A percentile compares a stretch with the other conserved stretches of the same genome.
These are phyloP conservation scores for Crithidia thermophila DNA, from an alignment of 208 protist species.

Conservation along the genomic window DNA sequence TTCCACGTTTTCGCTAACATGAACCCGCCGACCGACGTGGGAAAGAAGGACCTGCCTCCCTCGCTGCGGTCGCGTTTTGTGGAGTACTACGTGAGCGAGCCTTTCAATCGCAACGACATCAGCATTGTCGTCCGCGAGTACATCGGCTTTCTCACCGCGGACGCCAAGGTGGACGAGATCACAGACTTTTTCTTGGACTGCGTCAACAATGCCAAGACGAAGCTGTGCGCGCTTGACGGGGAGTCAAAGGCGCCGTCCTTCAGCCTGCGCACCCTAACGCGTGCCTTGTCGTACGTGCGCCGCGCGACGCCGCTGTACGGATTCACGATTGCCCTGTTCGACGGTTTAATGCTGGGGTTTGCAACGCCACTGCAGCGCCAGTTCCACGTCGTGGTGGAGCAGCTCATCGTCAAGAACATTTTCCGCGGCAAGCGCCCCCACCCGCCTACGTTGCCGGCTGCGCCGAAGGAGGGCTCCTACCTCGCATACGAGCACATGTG, in stretches of 20 bases:
- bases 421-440: conserved; percentile 79
- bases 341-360: conserved; percentile 97
- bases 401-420: conserved; percentile 90
- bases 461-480: conserved; percentile 40
- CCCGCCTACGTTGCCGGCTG: conserved; percentile 49
- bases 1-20: conserved; percentile 99
- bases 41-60: conserved; percentile 98
- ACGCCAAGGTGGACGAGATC: conserved; percentile 90
- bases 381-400: conserved; percentile 88
- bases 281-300: conserved; percentile 95
- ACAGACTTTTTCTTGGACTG: conserved; percentile 96
- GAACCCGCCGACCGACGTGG: conserved; percentile 99
- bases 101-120: conserved; percentile 95
- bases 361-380: conserved; percentile 94
- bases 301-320: conserved; percentile 93
- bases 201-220: conserved; percentile 76
- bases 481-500: conserved; percentile 97
- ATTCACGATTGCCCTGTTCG: conserved; percentile 95
- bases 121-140: conserved; percentile 92
- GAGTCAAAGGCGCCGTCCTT: conserved; percentile 96
- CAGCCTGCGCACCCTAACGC: conserved; percentile 97
- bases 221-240: conserved; percentile 92
- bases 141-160: conserved; percentile 77
- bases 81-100: conserved; percentile 98
- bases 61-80: conserved; percentile 97